Base-by-base conservation (phyloP, 805 yeast genomes). In the Teunomyces pallodes region DNA sequence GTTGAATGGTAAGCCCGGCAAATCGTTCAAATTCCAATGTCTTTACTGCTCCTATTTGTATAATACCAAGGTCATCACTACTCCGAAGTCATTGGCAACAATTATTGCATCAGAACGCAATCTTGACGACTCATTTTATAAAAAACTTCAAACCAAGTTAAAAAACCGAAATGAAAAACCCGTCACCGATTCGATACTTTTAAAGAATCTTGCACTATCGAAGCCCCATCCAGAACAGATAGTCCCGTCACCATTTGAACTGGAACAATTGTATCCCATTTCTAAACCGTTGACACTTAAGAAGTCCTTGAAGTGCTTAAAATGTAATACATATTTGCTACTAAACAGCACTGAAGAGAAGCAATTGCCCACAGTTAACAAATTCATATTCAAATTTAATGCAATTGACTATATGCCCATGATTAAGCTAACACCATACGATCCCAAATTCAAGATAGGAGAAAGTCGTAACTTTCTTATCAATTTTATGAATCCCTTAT, bases 11-110 rank as follows among this genome's bases (percentile, higher is more conserved):
- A 44, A 26, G 10, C 38, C 42, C 33, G 70, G 70, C 2, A 76
- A 75, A 52, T 46, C 60, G 2, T 77, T 77, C 49, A 46, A 44
- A 6, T 75, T 78, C 46, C 53, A 51, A 10, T 79, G 83, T 56
- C 50, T 54, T 3, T 54, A 47, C 43, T 71, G 79, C 51, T 40
- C 48, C 2, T 79, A 69, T 60, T 27, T 9, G 0, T 77, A 66
- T 48, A 47, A 53, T 13, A 72, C 81, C 0, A 67, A 64, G 1
- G 47, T 67, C 4, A 64, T 76, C 6, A 57, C 60, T 16, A 74
- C 66, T 46, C 82, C 82, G 1, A 72, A 65, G 42, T 64, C 80
- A 5, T 51, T 79, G 36, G 50, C 46, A 16, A 54, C 60, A 2
- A 67, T 71, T 9, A 52, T 71, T 12, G 50, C 45, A 10, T 29